Evolutionary conservation across 768 basidiomycete genomes (phyloP).

Genomic region (Boletus barrowsii): DNA sequence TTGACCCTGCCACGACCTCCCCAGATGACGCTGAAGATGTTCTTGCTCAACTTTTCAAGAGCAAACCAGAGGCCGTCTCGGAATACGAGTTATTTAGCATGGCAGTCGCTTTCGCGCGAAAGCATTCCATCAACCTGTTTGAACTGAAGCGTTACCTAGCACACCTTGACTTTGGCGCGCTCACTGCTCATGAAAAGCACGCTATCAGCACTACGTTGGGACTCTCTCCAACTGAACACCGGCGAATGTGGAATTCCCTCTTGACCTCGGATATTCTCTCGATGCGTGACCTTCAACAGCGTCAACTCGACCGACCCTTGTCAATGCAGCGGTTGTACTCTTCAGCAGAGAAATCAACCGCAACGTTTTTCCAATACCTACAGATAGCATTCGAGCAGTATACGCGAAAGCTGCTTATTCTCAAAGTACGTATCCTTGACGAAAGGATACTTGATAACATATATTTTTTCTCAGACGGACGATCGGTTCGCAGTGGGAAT

Average conservation of each 20-base stretch:
- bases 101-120: constrained; percentile 44
- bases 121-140: constrained; percentile 39
- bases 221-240: constrained; percentile 40
- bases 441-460: neutral
- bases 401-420: constrained; percentile 52
- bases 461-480: constrained; percentile 43
- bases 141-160: constrained; percentile 39
- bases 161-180: constrained; percentile 56
- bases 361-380: constrained; percentile 62
- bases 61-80: constrained; percentile 50
- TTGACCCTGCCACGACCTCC: constrained; percentile 22
- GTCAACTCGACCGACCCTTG: constrained; percentile 50
- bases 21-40: constrained; percentile 41
- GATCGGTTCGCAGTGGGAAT: constrained; percentile 60
- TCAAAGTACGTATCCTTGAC: constrained; percentile 43
- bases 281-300: constrained; percentile 46
- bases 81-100: constrained; percentile 61
- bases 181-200: constrained; percentile 52
- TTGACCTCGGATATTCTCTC: constrained; percentile 58
- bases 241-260: constrained; percentile 62
- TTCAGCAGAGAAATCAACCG: constrained; percentile 47
- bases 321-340: constrained; percentile 60
- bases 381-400: constrained; percentile 54
- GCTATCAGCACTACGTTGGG: constrained; percentile 43
- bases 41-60: constrained; percentile 46